Evolutionary conservation across 2,329 filamentous ascomycete genomes (phyloP), one percentile per base, ranked within the genome.

Genomic region (Fusarium vanettenii): DNA sequence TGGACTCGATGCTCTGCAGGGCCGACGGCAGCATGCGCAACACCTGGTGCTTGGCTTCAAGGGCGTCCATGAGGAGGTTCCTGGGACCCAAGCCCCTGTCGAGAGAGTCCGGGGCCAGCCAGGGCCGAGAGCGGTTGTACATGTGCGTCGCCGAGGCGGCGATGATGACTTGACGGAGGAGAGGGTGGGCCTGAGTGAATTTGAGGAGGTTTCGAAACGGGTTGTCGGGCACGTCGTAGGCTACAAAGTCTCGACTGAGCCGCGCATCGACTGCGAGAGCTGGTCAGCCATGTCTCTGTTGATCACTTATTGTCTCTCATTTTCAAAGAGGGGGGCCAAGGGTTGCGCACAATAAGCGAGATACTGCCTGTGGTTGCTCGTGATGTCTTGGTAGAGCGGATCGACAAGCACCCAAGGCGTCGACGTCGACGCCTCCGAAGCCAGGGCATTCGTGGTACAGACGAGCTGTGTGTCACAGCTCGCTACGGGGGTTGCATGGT

Each of bases 241-340:
- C 84, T 64, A 88, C 86, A 48, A 91, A 83, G 74, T 90, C 88
- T 76, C 82, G 85, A 80, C 88, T 90, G 59, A 91, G 81, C 43
- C 86, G 80, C n/a, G 79, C 81, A 64, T 86, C 79, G 80, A 89
- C 85, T 89, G 48, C 56, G 33, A 62, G 45, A 66, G 37, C 27
- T 43, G 50, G 66, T 72, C 63, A 74, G 72, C 59, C 70, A 76
- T 75, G 72, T 78, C 72, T 75, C 59, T 72, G 20, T 59, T 37
- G 31, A 25, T 41, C 45, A 37, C 20, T 33, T 35, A 25, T 7
- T 20, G 57, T 8, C 41, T 39, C 22, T 16, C 13, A 33, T 45
- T n/a, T 27, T 52, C 3, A 14, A 63, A 29, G 45, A 18, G 48
- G 48, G 27, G 45, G 6, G 25, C 57, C 59, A n/a, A 55, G 60